These are phyloP conservation scores for Silene uniflora DNA, from an alignment of 148 eudicot species.

Conservation along the genomic window DNA sequence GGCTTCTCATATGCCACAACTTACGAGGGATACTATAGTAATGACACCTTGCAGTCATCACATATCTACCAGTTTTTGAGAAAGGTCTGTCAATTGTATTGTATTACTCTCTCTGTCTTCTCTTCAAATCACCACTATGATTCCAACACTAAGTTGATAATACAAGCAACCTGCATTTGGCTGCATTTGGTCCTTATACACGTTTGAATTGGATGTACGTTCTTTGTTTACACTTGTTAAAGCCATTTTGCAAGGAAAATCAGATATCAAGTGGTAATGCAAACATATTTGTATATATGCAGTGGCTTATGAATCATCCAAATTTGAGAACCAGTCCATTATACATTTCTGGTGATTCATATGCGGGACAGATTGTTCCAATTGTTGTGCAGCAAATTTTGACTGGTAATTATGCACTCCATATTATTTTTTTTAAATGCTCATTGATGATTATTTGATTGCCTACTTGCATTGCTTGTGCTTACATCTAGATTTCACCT, in stretches of 20 bases:
- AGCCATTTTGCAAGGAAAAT: background rate
- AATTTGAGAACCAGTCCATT: conserved; percentile 7
- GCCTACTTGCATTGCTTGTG: too few species aligned
- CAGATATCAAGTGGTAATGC: background rate
- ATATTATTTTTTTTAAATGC: too few species aligned
- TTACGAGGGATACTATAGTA: background rate
- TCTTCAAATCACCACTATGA: background rate
- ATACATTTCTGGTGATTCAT: conserved; percentile 14
- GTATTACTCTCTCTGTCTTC: background rate
- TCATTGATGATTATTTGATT: too few species aligned
- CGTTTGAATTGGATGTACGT: too few species aligned
- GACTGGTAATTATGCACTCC: background rate
- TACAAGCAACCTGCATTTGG: too few species aligned
- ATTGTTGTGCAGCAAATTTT: conserved; percentile 11
- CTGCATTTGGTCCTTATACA: too few species aligned
- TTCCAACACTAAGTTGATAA: too few species aligned
- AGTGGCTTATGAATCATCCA: conserved; percentile 13
- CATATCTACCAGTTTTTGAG: conserved; percentile 11
- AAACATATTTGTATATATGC: background rate
- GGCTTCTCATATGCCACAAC: conserved; percentile 27
- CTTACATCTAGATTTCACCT: too few species aligned
- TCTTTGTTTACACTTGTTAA: background rate
- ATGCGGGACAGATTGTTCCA: conserved; percentile 10
- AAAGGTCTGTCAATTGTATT: conserved; percentile 9
- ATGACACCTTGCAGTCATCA: conserved; percentile 4